Evolutionary conservation across 2,329 filamentous ascomycete species (phyloP).

Genomic region (Xylaria arbuscula): DNA sequence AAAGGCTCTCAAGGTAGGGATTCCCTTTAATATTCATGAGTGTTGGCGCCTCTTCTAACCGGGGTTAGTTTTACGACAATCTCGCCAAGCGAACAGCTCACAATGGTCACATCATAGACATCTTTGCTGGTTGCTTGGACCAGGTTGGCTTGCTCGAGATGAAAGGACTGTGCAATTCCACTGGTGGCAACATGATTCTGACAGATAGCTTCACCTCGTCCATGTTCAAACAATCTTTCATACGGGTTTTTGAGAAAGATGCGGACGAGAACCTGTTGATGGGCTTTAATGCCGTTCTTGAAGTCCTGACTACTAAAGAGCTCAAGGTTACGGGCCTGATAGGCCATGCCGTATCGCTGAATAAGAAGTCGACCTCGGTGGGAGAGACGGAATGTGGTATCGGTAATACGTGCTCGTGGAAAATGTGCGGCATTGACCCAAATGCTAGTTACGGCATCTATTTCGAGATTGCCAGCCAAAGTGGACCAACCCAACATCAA

Average conservation of each 20-base stretch:
- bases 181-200: constrained; percentile 96
- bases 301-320: constrained; percentile 97
- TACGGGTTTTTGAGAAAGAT: constrained; percentile 97
- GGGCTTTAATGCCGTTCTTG: constrained; percentile 97
- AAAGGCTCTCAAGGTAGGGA: constrained; percentile 88
- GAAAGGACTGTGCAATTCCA: constrained; percentile 96
- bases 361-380: constrained; percentile 97
- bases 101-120: constrained; percentile 97
- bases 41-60: constrained; percentile 45
- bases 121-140: constrained; percentile 96
- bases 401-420: constrained; percentile 98
- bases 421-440: constrained; percentile 98
- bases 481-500: constrained; percentile 84
- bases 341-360: constrained; percentile 93
- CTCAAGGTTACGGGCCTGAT: constrained; percentile 98
- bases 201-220: constrained; percentile 99
- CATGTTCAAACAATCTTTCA: constrained; percentile 99
- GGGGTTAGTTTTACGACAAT: constrained; percentile 84
- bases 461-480: constrained; percentile 96
- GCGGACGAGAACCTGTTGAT: constrained; percentile 93
- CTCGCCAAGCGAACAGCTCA: constrained; percentile 94
- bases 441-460: constrained; percentile 94
- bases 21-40: background rate
- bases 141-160: constrained; percentile 98
- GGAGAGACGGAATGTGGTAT: constrained; percentile 98